Evolutionary conservation across 768 basidiomycete species (phyloP), one percentile per base, ranked within the genome.

Genomic region (Auricularia sp.): DNA sequence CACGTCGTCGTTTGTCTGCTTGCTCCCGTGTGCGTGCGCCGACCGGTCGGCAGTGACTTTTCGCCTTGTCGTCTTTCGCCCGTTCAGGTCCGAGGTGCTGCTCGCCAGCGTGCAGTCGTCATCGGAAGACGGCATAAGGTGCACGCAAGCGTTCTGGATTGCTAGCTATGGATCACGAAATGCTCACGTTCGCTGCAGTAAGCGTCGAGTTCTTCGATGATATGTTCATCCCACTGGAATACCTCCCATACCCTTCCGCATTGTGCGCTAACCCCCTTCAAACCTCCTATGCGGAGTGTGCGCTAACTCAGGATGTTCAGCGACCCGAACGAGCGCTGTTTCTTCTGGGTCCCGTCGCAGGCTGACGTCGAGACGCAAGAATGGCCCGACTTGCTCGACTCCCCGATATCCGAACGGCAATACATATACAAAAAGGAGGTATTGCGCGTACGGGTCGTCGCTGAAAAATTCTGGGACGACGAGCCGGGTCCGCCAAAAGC

Each of bases 181-280:
- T 35, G 16, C 63, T 56, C 43, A 23, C 33, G 68, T 3, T 4
- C 14, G 14, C 29, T 53, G 61, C 69, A 96, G 94, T 96, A 34
- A 84, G 88, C 23, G 74, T 97, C 18, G 90, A 88, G 21, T 98
- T 98, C 79, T 98, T 98, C 70, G 91, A 93, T 74, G 94, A 98
- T 70, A 87, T 98, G 29, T 91, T 92, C 71, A 83, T 98, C 58
- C 91, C 93, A 0, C 75, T 83, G 0, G 77, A 83, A 3, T 87
- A 91, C 65, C 84, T 98, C 4, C 94, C 95, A 1, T 84, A 88
- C 69, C 88, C 92, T 34, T 84, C 82, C 44, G 84, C 88, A 3
- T 93, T 91, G 91, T 91, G 72, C 61, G 87, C 74, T 65, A 39
- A n/a, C n/a, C n/a, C n/a, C n/a, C n/a, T 8, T 29, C 29, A 29